Base-by-base conservation (phyloP, 2,329 filamentous ascomycete species). In the Xylariaceae sp. region DNA sequence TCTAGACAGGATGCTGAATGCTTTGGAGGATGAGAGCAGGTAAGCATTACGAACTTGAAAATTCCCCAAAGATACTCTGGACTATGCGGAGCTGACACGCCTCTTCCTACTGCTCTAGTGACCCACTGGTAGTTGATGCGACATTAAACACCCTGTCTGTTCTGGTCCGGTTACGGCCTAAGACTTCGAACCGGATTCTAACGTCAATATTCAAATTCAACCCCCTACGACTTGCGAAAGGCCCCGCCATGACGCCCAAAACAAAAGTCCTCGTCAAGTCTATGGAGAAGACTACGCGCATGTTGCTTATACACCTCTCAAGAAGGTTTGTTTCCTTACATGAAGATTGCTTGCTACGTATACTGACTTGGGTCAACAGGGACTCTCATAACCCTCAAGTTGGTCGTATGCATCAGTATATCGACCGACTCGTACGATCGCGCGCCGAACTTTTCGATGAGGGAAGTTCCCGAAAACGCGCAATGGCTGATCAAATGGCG, bases 201-300 rank as follows among this genome's bases (percentile, higher is more conserved):
- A 87, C 84, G 61, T 82, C 88, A 14, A 76, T 97, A 22, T 75
- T 98, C 55, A 90, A 83, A 64, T 98, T 96, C 75, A 95, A 95
- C 61, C 93, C 93, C 1, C 71, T 96, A 36, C 89, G 86, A 66
- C 79, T 88, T 53, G 88, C 86, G 45, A 85, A 81, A 58, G 40
- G 36, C 19, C 80, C 82, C 2, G 83, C 86, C 3, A 79, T 94
- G 72, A 92, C 86, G 1, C 79, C 88, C 3, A 88, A 83, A 61
- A 79, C 80, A 40, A 89, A 86, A 57, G 85, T 98, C 48, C 81
- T 92, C 57, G 78, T 95, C 50, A 89, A 85, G 67, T 97, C 92
- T 5, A 93, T 98, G 82, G 92, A 96, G 66, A 89, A 95, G 63
- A 98, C 93, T 20, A 87, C 87, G 3, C 81, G 90, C 58, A 82